These are phyloP conservation scores for Fomitopsis betulina DNA, from an alignment of 1,284 basidiomycete genomes.

Conservation along the genomic window DNA sequence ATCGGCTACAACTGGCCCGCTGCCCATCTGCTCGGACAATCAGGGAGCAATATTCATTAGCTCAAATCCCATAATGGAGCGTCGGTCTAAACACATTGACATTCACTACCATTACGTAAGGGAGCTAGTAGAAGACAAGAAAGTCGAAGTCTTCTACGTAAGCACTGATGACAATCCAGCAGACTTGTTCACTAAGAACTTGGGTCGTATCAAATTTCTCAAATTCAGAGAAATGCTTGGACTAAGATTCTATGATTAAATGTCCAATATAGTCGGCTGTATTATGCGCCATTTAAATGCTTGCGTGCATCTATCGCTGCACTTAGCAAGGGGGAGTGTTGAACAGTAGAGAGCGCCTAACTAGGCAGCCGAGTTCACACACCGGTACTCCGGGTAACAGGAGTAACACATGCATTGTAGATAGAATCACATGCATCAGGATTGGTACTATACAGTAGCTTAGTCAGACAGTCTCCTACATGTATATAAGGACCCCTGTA, in stretches of 20 bases:
- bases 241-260: background rate
- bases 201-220: conserved; percentile 1
- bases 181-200: conserved; percentile 9
- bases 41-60: conserved; percentile 17
- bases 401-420: too few relatives aligned
- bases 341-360: background rate
- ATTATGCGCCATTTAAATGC: background rate
- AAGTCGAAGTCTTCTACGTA: conserved; percentile 4
- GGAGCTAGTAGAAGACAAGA: conserved; percentile 4
- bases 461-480: too few relatives aligned
- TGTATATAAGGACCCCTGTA: too few relatives aligned
- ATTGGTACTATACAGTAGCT: too few relatives aligned
- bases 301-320: background rate
- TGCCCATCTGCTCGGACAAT: conserved; percentile 31
- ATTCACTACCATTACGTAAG: conserved; percentile 4
- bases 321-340: background rate
- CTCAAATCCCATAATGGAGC: conserved; percentile 1
- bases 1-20: too few relatives aligned
- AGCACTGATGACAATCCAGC: conserved; percentile 1
- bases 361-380: too few relatives aligned
- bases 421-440: too few relatives aligned
- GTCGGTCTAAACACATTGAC: conserved; percentile 6
- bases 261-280: background rate
- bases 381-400: too few relatives aligned
- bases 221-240: conserved; percentile 1